Percentiles rank a stretch among this genome's conserved stretches.
Conservation (phyloP, 177 flowering plant genomes). For the Telopea speciosissima region DNA sequence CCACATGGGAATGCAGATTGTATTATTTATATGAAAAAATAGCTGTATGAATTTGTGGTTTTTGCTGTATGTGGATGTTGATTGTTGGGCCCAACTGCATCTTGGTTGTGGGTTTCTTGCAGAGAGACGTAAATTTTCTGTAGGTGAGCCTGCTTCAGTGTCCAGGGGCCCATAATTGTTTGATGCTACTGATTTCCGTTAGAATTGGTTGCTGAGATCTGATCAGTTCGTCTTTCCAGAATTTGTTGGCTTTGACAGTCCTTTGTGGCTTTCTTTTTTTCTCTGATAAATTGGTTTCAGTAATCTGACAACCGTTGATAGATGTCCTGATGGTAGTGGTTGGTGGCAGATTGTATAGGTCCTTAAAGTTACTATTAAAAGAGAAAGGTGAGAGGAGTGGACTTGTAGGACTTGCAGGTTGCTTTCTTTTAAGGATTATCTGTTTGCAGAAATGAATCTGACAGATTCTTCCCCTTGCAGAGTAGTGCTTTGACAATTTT, state of each 20-base stretch:
- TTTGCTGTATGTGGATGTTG: background rate
- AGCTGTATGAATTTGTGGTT: background rate
- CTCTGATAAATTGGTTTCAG: conserved; percentile 13
- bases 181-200: background rate
- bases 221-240: background rate
- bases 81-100: conserved; percentile 17
- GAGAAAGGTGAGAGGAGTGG: conserved; percentile 2
- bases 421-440: conserved; percentile 1
- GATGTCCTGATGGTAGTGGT: conserved; percentile 9
- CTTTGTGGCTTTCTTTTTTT: conserved; percentile 10
- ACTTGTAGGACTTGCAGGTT: conserved; percentile 8
- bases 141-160: conserved; percentile 7
- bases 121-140: conserved; percentile 13
- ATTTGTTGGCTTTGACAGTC: conserved; percentile 14
- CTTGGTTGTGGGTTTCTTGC: conserved; percentile 10
- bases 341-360: conserved; percentile 6
- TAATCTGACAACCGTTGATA: conserved; percentile 27
- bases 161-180: conserved; percentile 19
- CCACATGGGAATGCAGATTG: background rate
- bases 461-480: conserved; percentile 6
- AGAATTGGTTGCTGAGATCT: background rate
- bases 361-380: conserved; percentile 2
- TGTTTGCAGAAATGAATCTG: conserved; percentile 9
- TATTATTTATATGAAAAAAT: background rate
- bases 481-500: background rate